Base-by-base conservation (phyloP, 169 alveolate genomes). In the Plasmodium inui region DNA sequence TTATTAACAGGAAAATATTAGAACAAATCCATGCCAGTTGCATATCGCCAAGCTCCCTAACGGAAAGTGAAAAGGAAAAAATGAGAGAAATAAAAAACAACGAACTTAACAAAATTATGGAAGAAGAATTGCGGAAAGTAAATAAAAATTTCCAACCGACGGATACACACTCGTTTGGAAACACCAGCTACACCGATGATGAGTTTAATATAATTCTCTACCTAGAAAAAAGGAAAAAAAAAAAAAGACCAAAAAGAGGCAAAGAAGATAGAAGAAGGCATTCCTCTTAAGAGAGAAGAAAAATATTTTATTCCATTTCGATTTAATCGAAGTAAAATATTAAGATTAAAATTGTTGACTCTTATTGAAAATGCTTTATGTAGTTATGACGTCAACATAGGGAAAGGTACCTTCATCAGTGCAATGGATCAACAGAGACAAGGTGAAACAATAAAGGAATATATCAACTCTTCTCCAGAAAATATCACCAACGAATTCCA, bases 51-150 rank as follows among this genome's bases (percentile, higher is more conserved):
- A 39, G 14, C 46, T 28, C 84, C 17, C 53, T 86, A 39, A 57
- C 82, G 30, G 78, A 46, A 86, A 86, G 85, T 70, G 86, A 86
- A 74, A 86, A 86, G 41, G 81, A 74, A 86, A 86, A 74, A 86
- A 39, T 86, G 44, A 50, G 81, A 10, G 81, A 86, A 44, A 46
- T 74, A 32, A 86, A 74, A 74, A 86, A 78, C 61, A 53, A 76
- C 67, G 81, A 86, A 32, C 79, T 74, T 73, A 86, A 86, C 80
- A 86, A 86, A 53, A 86, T 74, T 74, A 86, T 74, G 22, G 93
- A 86, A 76, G 72, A 86, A 32, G 86, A 86, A 78, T 55, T 74
- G 44, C 22, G n/a, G 8, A 74, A 86, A 14, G 80, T 5, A 41
- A 74, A 14, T 32, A 86, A 50, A 19, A 28, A 17, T 28, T 50